A percentile compares a stretch with the other conserved stretches of the same genome.
Conservation (phyloP, 2,329 filamentous ascomycete species). For the Helicocarpus griseus region DNA sequence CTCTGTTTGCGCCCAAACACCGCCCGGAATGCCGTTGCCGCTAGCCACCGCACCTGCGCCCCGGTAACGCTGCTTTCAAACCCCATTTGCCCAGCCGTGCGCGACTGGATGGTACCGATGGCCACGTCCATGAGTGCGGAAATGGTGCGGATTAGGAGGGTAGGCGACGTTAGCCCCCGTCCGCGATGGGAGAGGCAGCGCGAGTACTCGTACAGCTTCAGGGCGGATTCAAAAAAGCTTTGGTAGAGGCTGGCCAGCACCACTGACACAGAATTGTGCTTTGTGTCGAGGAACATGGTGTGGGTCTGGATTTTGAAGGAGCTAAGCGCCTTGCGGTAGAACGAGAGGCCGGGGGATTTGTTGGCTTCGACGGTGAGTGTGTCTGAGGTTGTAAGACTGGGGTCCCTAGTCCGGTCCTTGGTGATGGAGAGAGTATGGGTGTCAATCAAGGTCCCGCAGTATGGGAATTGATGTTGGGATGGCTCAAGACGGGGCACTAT, state of each 20-base stretch:
- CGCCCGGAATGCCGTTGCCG: conserved; percentile 57
- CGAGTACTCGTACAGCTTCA: conserved; percentile 57
- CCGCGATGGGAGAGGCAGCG: conserved; percentile 48
- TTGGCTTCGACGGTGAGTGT: conserved; percentile 71
- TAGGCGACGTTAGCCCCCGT: conserved; percentile 28
- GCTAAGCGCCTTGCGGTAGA: conserved; percentile 66
- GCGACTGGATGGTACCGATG: conserved; percentile 48
- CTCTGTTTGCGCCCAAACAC: conserved; percentile 65
- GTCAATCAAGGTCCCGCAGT: conserved; percentile 75
- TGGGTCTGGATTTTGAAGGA: conserved; percentile 78
- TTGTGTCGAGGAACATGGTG: conserved; percentile 52
- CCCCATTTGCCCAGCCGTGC: conserved; percentile 29
- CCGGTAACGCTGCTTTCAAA: conserved; percentile 51
- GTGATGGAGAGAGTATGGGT: conserved; percentile 63
- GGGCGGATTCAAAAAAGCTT: conserved; percentile 68
- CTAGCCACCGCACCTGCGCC: conserved; percentile 54
- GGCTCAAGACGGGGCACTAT: conserved; percentile 41
- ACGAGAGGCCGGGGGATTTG: conserved; percentile 62
- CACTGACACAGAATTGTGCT: conserved; percentile 60
- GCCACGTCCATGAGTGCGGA: conserved; percentile 56
- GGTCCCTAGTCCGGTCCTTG: conserved; percentile 55
- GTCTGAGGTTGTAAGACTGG: conserved; percentile 50
- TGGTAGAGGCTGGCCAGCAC: conserved; percentile 65
- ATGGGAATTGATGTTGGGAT: conserved; percentile 54
- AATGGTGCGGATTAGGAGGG: conserved; percentile 63